Conservation (phyloP, 805 yeast species). For the Candida dajiaensis region DNA sequence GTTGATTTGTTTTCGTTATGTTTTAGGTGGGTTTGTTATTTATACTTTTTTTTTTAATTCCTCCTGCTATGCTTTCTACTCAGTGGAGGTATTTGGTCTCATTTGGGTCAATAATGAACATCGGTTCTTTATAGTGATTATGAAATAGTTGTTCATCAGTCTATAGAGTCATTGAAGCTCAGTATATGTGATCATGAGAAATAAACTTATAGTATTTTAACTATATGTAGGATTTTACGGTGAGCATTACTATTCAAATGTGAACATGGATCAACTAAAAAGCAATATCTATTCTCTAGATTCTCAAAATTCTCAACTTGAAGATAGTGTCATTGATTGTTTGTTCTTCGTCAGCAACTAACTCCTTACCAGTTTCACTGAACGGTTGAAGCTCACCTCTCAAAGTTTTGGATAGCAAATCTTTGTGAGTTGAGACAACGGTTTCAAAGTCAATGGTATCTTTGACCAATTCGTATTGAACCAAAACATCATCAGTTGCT, state of each 20-base stretch:
- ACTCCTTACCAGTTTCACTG: constrained; percentile 37
- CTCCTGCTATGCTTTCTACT: background rate
- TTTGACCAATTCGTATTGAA: constrained; percentile 64
- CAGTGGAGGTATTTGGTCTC: background rate
- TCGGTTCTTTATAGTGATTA: background rate
- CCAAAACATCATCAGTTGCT: constrained; percentile 91
- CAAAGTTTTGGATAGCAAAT: constrained; percentile 70
- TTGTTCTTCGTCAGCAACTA: constrained; percentile 88
- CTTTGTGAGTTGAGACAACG: constrained; percentile 59
- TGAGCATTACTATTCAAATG: no score
- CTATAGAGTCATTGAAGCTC: background rate
- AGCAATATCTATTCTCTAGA: constrained; percentile 30
- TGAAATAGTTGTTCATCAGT: background rate
- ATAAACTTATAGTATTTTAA: background rate
- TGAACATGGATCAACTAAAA: background rate
- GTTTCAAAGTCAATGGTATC: constrained; percentile 58
- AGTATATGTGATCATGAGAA: background rate
- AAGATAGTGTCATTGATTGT: constrained; percentile 73
- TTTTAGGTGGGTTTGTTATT: background rate
- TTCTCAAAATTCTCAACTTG: constrained; percentile 68
- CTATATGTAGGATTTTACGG: background rate
- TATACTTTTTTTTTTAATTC: background rate
- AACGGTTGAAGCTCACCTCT: constrained; percentile 45
- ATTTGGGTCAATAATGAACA: background rate
- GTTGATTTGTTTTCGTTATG: background rate